Base-by-base conservation (phyloP, 768 basidiomycete species). In the Mycena metata region DNA sequence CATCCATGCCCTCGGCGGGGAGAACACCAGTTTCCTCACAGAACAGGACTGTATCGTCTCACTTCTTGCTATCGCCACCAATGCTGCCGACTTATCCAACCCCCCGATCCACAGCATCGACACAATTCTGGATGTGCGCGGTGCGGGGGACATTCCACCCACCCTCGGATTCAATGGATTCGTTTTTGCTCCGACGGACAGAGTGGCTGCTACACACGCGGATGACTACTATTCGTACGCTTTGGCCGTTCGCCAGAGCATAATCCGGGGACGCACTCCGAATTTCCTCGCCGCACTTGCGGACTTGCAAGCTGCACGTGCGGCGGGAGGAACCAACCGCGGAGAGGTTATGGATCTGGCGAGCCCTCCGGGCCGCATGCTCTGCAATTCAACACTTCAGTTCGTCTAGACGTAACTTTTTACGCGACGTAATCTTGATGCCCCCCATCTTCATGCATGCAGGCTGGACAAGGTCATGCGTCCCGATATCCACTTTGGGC, bases 61-160 rank as follows among this genome's bases (percentile, higher is more conserved):
- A 10, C 66, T 68, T 21, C 13, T 68, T 9, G 66, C 66, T 0
- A 39, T 51, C 30, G 66, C 66, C 12, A 57, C 49, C 2, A 68
- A 62, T 41, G 60, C 66, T 10, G 66, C 66, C 9, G 66, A 68
- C 23, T 3, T 35, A 35, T 2, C 15, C 6, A 45, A 1, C n/a
- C 39, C 55, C 6, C 60, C 46, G 15, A 68, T 68, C 24, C 60
- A 62, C 33, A 68, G 60, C 0, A 63, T 68, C n/a, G 46, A 56
- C 39, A 68, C 66, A 13, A 63, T 68, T 6, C 49, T 68, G 8
- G 66, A 68, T 13, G 60, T 68, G 36, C 66, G 66, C 16, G 66
- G 66, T 2, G 39, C 8, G 16, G 60, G 39, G 47, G 66, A 23
- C 5, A 36, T 68, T 21, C 66, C 66, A 8, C 15, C 6, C 3